Evolutionary conservation across 768 basidiomycete species (phyloP), one percentile per base, ranked within the genome.

Genomic region (Collybia mongolica): DNA sequence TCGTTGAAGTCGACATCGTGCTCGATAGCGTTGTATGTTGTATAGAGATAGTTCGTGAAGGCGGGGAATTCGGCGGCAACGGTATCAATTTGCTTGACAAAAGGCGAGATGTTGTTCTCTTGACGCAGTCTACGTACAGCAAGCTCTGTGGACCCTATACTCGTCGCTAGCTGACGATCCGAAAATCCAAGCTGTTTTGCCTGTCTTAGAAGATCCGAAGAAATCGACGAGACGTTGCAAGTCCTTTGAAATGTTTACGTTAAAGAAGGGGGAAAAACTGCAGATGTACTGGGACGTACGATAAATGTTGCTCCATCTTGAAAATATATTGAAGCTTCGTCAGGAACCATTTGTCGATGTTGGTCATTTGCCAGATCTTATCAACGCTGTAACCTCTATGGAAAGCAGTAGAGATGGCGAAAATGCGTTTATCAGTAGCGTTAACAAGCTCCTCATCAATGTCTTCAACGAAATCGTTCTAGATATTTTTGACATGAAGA

Each of bases 11-110:
- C 66, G 58, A 98, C 70, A 65, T 98, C 96, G 65, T 98, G 93
- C 65, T 96, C 93, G 54, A 86, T 73, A n/a, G 89, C 96, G 61
- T 96, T 98, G 75, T 98, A 98, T 0, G 95, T 97, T 38, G 89
- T 97, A 73, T 99, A 98, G 39, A 99, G 85, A 69, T 98, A 98
- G 74, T 99, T 99, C 48, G 97, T 98, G 76, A 88, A 93, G 0
- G 95, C 94, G 1, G 97, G 96, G 82, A 98, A 99, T 64, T 98
- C 95, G 23, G 97, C 96, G 9, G 97, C 97, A 48, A 98, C 95
- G 0, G 97, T 98, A 61, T 99, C 97, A 66, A 98, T 99, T 65
- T 98, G 96, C 76, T 98, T 98, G 70, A 97, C 90, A 66, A 93
- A 96, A 0, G 95, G 95, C 11, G 77, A 76, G 60, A 98, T 88